Conservation (phyloP, 768 basidiomycete species). For the Hemileccinum impolitum region DNA sequence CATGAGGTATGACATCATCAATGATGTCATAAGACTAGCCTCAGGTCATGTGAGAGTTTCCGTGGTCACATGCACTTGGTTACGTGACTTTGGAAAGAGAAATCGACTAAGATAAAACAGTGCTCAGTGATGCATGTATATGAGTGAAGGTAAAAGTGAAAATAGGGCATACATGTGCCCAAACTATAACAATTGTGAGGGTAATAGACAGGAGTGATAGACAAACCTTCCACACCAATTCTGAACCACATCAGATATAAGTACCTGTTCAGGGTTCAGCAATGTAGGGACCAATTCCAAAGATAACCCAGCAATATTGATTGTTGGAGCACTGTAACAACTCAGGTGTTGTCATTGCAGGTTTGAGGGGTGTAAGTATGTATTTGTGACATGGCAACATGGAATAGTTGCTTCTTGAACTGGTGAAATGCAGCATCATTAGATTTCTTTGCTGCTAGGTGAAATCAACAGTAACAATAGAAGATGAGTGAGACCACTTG, state of each 20-base stretch:
- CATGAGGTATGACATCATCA: no score
- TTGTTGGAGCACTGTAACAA: constrained; percentile 28
- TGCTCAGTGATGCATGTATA: no score
- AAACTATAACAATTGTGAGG: no score
- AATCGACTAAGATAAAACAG: no score
- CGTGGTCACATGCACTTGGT: no score
- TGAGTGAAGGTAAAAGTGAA: no score
- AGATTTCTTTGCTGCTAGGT: constrained; percentile 5
- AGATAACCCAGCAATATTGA: constrained; percentile 9
- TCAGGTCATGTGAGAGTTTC: no score
- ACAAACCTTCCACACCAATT: constrained; percentile 4
- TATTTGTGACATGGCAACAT: constrained; percentile 24
- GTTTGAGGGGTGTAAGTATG: background rate
- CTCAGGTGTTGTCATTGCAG: constrained; percentile 25
- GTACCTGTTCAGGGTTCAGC: constrained; percentile 38
- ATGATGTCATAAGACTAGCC: no score
- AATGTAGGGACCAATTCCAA: constrained; percentile 37
- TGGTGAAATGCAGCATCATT: constrained; percentile 15
- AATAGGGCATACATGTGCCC: no score
- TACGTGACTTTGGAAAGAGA: no score
- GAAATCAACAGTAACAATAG: background rate
- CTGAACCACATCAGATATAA: constrained; percentile 4
- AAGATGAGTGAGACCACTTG: background rate
- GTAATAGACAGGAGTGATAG: no score
- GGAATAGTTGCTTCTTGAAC: constrained; percentile 34